Evolutionary conservation across 2,329 filamentous ascomycete genomes (phyloP).

Genomic region (Scortechinia acanthostroma): DNA sequence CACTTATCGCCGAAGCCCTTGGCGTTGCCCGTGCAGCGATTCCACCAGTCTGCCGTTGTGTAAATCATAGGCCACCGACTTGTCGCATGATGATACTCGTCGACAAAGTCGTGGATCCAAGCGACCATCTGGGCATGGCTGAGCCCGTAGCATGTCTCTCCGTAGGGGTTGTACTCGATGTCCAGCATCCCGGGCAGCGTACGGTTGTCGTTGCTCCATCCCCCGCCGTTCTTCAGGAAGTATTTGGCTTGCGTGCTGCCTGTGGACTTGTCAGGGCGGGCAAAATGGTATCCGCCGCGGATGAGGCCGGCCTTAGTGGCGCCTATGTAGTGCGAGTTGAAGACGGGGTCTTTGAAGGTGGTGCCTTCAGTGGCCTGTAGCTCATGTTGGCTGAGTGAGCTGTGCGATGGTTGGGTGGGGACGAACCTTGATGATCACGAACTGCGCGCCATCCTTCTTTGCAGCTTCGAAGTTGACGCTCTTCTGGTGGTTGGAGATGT

Average conservation of each 20-base stretch:
- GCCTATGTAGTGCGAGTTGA: conserved; percentile 37
- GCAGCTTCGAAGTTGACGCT: conserved; percentile 25
- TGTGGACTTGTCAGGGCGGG: conserved; percentile 31
- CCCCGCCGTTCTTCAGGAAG: conserved; percentile 43
- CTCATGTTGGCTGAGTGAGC: background rate
- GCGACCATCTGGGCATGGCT: conserved; percentile 33
- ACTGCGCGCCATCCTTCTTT: conserved; percentile 27
- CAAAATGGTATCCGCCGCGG: conserved; percentile 49
- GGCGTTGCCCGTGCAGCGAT: conserved; percentile 38
- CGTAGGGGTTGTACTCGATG: conserved; percentile 32
- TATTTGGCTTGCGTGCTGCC: conserved; percentile 38
- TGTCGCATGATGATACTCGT: conserved; percentile 35
- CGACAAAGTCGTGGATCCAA: conserved; percentile 44
- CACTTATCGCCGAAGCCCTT: conserved; percentile 35
- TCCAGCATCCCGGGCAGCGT: conserved; percentile 51
- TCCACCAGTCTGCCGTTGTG: conserved; percentile 44
- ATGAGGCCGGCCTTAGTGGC: conserved; percentile 42
- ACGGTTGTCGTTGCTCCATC: conserved; percentile 41
- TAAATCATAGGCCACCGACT: conserved; percentile 43
- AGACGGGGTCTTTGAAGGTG: conserved; percentile 29
- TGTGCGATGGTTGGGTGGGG: too few species aligned
- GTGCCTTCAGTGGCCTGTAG: conserved; percentile 45
- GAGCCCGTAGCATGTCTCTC: conserved; percentile 34
- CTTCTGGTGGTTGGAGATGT: conserved; percentile 30
- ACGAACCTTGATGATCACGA: conserved; percentile 33